Conservation (phyloP, 169 alveolate genomes). For the Cyclospora cayetanensis region DNA sequence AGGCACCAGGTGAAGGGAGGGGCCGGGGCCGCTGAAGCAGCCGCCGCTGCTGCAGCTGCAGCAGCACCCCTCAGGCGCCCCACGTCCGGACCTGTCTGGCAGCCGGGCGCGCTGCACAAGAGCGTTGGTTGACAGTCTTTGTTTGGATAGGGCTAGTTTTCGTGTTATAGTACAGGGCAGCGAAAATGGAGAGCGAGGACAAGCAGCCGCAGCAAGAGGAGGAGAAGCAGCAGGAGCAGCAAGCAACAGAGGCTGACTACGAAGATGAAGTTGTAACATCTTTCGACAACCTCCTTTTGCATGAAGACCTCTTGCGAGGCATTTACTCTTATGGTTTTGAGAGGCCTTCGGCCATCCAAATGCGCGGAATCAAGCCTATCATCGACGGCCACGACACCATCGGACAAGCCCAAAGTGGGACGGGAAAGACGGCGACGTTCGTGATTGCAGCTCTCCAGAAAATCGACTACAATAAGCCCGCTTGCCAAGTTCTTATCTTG, state of each 20-base stretch:
- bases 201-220: constrained; percentile 39
- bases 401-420: constrained; percentile 99
- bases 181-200: background rate
- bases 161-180: background rate
- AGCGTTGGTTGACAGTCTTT: background rate
- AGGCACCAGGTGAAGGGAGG: no score
- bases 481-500: constrained; percentile 95
- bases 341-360: constrained; percentile 99
- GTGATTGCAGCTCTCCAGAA: constrained; percentile 94
- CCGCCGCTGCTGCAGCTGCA: background rate
- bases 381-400: constrained; percentile 98
- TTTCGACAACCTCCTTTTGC: constrained; percentile 95
- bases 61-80: background rate
- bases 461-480: constrained; percentile 91
- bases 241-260: constrained; percentile 92
- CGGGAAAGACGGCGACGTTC: constrained; percentile 99
- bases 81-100: background rate
- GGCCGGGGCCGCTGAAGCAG: no score
- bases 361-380: constrained; percentile 98
- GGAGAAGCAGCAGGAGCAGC: constrained; percentile 56
- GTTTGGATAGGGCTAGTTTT: background rate
- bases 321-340: constrained; percentile 99
- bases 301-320: constrained; percentile 96
- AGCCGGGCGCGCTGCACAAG: background rate
- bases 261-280: constrained; percentile 94